Percentiles rank a stretch among this genome's conserved stretches.
phyloP scores from a whole-genome alignment of 1,139 yeast species.

The Kodamaea derodonti region DNA sequence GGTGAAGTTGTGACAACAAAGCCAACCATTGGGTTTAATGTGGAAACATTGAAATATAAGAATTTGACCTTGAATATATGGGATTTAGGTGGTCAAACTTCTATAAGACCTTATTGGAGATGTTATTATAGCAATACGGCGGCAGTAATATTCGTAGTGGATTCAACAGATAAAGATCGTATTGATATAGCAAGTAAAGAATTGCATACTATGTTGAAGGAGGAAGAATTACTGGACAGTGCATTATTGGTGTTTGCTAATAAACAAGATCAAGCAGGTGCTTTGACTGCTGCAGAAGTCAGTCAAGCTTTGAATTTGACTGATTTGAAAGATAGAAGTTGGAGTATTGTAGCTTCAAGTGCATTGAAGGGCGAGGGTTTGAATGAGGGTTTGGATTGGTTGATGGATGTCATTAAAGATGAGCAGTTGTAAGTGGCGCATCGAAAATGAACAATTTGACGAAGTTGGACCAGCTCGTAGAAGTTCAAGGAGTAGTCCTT shows the following conservation, averaged over 20 bases:
- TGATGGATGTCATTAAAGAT: slow-evolving; percentile 92
- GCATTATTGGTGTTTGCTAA: slow-evolving; percentile 94
- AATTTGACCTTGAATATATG: slow-evolving; percentile 82
- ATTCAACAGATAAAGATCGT: slow-evolving; percentile 93
- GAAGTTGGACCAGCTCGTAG: no score
- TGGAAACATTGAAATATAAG: slow-evolving; percentile 86
- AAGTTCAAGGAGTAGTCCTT: no score
- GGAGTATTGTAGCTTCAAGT: slow-evolving; percentile 97
- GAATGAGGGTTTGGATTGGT: slow-evolving; percentile 95
- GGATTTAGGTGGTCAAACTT: slow-evolving; percentile 97
- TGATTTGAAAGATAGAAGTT: slow-evolving; percentile 89
- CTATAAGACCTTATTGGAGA: slow-evolving; percentile 97
- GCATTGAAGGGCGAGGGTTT: slow-evolving; percentile 96
- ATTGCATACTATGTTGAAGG: slow-evolving; percentile 84
- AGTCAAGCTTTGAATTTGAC: slow-evolving; percentile 82
- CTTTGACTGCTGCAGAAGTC: slow-evolving; percentile 91
- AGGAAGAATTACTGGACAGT: slow-evolving; percentile 86
- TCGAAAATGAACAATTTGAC: no score
- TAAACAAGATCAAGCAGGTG: slow-evolving; percentile 96
- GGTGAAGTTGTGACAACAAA: slow-evolving; percentile 94
- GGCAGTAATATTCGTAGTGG: slow-evolving; percentile 94
- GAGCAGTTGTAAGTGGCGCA: slow-evolving; percentile 56
- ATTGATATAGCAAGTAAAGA: slow-evolving; percentile 85
- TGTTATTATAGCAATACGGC: slow-evolving; percentile 96
- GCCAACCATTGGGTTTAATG: slow-evolving; percentile 94